phyloP scores from a whole-genome alignment of 345 rosid genomes.

The Murraya paniculata region DNA sequence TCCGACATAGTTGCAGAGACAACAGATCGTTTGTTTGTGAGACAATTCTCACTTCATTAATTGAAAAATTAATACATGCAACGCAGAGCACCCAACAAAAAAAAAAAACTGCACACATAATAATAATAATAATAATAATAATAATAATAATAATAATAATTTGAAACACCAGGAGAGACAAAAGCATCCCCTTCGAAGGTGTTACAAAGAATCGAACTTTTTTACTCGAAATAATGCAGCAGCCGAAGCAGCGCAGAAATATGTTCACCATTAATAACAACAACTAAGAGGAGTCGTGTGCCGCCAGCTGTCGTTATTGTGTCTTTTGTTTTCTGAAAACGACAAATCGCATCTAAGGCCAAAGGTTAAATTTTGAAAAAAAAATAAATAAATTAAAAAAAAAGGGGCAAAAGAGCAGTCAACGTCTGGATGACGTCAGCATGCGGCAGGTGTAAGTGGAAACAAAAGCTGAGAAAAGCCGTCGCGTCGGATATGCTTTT shows the following conservation, averaged over 20 bases:
- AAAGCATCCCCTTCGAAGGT: conserved; percentile 2
- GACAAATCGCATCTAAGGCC: neutral
- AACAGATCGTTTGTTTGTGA: neutral
- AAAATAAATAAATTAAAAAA: neutral
- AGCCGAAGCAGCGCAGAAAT: neutral
- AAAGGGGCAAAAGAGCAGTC: conserved; percentile 7
- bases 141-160: neutral
- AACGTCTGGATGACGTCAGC: conserved; percentile 27
- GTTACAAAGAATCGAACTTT: neutral
- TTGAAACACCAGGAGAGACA: conserved; percentile 29
- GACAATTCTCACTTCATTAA: neutral
- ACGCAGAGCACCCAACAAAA: no score
- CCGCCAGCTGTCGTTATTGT: neutral
- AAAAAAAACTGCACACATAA: no score
- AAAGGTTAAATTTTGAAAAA: no score
- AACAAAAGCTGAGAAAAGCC: conserved; percentile 48
- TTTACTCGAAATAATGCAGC: neutral
- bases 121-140: no score
- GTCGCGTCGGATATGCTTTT: conserved; percentile 32
- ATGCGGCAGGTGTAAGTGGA: neutral
- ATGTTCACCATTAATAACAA: no score
- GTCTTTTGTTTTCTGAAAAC: neutral
- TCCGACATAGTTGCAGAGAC: neutral
- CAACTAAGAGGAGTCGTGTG: neutral
- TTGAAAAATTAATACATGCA: no score